Base-by-base conservation (phyloP, 352 stramenopile genomes). In the Globisporangium abappressorium region DNA sequence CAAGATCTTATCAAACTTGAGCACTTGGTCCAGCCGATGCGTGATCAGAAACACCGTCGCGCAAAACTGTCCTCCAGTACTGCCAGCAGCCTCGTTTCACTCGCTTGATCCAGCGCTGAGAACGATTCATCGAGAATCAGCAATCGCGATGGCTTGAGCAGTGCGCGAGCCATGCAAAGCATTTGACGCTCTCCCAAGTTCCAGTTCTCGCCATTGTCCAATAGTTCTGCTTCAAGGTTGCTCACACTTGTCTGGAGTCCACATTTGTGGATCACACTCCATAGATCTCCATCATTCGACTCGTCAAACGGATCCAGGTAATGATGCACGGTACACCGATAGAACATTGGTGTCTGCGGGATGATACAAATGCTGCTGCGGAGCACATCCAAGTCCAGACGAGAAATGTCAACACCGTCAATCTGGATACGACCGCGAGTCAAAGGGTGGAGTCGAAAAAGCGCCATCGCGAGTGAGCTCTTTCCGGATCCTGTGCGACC, bases 231-330 rank as follows among this genome's bases (percentile, higher is more conserved):
- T 22, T 66, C 61, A 8, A 66, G 46, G 14, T 12, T 46, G 36
- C 20, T 26, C n/a, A 66, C n/a, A 22, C 46, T 57, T 33, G 53
- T 34, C 54, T 70, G 69, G 18, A 89, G 70, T 33, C 79, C 72
- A 57, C 82, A 82, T 22, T 74, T 66, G 63, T 72, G 69, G 28
- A 89, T 59, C 24, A 66, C 71, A 20, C 70, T 60, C 57, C 82
- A 82, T 36, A 89, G 51, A 3, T 70, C 55, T 7, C 80, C 75
- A 57, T 97, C 90, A n/a, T 71, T 77, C 66, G 87, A 92, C 59
- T 92, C 69, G 24, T 80, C 62, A 54, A 96, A 97, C 36, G 94
- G 95, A 73, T 98, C 93, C 5, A 98, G 71, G 73, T 98, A 98
- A 38, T 80, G 85, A 24, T 91, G 85, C 41, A 98, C 79, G 12